A percentile compares a stretch with the other conserved stretches of the same genome.
phyloP scores from a whole-genome alignment of 192 early-diverging fungal species.

The Umbelopsis vinacea region DNA sequence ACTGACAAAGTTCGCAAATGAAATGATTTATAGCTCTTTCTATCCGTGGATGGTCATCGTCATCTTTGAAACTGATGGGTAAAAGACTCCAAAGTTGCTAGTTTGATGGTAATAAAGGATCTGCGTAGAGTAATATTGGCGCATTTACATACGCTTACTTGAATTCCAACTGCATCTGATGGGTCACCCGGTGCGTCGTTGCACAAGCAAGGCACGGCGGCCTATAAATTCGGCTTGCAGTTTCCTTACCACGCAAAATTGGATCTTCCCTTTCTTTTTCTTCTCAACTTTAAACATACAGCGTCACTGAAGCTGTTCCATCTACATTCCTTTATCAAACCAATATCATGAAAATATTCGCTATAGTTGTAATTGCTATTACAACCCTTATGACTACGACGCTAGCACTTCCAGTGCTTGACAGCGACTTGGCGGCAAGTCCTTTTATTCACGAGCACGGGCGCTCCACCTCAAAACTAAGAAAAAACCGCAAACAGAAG shows the following conservation, averaged over 20 bases:
- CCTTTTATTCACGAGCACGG: conserved; percentile 34
- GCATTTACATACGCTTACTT: too few species aligned
- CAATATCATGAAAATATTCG: background rate
- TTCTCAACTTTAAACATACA: background rate
- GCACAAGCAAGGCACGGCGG: background rate
- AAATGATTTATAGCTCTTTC: too few species aligned
- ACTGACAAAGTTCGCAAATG: too few species aligned
- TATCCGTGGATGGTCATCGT: too few species aligned
- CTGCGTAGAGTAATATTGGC: too few species aligned
- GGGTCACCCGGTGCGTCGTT: background rate
- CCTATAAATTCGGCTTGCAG: too few species aligned
- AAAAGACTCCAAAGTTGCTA: too few species aligned
- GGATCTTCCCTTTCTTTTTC: background rate
- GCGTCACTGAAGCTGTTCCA: background rate
- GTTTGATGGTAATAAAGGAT: too few species aligned
- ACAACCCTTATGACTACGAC: background rate
- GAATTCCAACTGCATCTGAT: background rate
- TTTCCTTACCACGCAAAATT: background rate
- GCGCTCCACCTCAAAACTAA: background rate
- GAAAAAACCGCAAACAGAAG: background rate
- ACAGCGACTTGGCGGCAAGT: conserved; percentile 31
- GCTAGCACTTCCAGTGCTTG: conserved; percentile 26
- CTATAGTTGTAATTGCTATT: background rate
- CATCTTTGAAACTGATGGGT: too few species aligned
- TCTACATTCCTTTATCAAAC: background rate